Evolutionary conservation across 768 basidiomycete genomes (phyloP).

Genomic region (Dioszegia aurantiaca): DNA sequence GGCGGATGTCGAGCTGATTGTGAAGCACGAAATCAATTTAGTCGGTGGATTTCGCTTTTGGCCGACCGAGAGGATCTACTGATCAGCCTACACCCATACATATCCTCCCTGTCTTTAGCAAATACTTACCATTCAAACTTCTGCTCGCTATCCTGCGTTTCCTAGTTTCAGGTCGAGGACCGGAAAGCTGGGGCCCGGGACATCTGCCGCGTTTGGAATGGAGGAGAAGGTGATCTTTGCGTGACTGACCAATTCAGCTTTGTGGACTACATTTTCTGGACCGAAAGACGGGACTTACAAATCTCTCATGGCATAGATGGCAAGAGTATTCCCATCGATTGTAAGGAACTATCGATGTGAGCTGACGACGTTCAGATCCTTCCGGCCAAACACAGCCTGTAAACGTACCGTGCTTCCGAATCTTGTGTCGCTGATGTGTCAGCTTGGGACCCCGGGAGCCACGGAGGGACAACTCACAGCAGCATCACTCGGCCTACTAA

Average conservation of each 20-base stretch:
- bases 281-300: not conserved
- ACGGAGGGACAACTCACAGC: not conserved
- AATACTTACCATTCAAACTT: not conserved
- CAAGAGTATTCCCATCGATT: not conserved
- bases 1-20: too few relatives aligned
- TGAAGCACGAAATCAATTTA: too few relatives aligned
- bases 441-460: not conserved
- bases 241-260: slow-evolving; percentile 4
- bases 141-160: not conserved
- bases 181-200: not conserved
- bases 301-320: not conserved
- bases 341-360: not conserved
- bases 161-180: not conserved
- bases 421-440: not conserved
- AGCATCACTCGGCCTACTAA: slow-evolving; percentile 2
- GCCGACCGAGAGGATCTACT: too few relatives aligned
- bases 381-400: not conserved
- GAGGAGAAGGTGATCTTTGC: slow-evolving; percentile 5
- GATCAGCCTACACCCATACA: too few relatives aligned
- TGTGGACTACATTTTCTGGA: not conserved
- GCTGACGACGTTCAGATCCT: too few relatives aligned
- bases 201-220: not conserved
- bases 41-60: too few relatives aligned
- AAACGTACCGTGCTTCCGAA: slow-evolving; percentile 3
- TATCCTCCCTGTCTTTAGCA: not conserved